Base-by-base conservation (phyloP, 352 stramenopile species). In the Pythium sukuiense region DNA sequence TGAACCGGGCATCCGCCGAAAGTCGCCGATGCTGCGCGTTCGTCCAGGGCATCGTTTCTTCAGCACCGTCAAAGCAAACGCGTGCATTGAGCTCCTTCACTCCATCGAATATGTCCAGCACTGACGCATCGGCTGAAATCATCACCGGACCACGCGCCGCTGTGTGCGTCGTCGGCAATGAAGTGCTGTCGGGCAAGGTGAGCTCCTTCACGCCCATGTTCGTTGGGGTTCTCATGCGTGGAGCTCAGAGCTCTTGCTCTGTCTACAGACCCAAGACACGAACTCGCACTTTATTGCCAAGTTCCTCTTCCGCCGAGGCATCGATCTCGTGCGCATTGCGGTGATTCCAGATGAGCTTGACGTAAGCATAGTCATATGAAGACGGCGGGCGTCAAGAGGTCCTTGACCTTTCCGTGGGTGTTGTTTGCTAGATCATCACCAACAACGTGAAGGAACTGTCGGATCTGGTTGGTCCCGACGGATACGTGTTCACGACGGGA, bases 401-500 rank as follows among this genome's bases (percentile, higher is more conserved):
- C 20, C 20, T 13, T 55, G 48, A 33, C 32, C 12, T 20, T 9
- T 27, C 24, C 11, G 45, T 43, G 27, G 24, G 7, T n/a, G 5
- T 2, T 12, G 12, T 45, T 18, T 27, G 6, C 18, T 58, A 90
- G 83, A 77, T 75, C 3, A 96, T 96, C 55, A 61, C 84, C 0
- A 80, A 75, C n/a, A 93, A 83, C 1, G 84, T 96, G 26, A 81
- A 88, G 59, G 66, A 89, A 30, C 72, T 96, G 7, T 94, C 84
- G 37, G 74, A 89, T 7, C 75, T 90, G 20, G 87, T 96, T 14
- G 87, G 87, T 3, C 79, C 77, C 13, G 78, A 56, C 13, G 87
- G 87, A 18, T 96, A 92, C 63, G 85, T 96, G 13, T 80, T 96
- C 73, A 94, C 87, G 11, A 93, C 87, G 6, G 87, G 87, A 63